Evolutionary conservation across 2,329 filamentous ascomycete species (phyloP).

Genomic region (Monilinia fructicola): DNA sequence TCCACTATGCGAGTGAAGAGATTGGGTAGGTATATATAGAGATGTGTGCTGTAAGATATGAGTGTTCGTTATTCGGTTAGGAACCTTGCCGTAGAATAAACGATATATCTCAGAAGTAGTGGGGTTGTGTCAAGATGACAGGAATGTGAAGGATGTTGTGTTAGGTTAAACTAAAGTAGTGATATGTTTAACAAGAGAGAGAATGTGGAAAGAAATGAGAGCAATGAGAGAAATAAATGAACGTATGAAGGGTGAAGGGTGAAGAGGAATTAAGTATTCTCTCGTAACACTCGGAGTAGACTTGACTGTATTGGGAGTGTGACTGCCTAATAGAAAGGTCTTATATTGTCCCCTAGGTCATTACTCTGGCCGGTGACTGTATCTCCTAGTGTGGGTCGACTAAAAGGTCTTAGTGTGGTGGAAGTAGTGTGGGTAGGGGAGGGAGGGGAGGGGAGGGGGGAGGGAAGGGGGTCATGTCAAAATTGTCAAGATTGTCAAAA

Average conservation of each 20-base stretch:
- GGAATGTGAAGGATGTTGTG: constrained; percentile 18
- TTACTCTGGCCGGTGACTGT: constrained; percentile 21
- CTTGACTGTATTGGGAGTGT: constrained; percentile 17
- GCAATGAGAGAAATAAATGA: neutral
- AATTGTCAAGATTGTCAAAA: neutral
- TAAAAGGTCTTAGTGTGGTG: constrained; percentile 9
- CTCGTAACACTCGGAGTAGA: constrained; percentile 16
- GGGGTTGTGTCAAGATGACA: constrained; percentile 7
- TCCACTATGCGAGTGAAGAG: neutral
- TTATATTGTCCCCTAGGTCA: constrained; percentile 15
- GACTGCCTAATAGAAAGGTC: constrained; percentile 19
- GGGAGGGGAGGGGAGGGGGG: neutral
- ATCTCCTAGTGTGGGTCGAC: neutral
- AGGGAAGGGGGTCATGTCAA: neutral
- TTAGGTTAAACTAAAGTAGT: constrained; percentile 6
- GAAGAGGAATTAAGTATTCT: constrained; percentile 23
- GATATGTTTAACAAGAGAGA: constrained; percentile 20
- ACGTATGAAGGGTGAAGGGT: neutral
- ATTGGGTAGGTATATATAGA: constrained; percentile 1
- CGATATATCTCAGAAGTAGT: neutral
- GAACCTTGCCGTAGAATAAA: constrained; percentile 11
- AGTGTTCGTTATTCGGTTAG: constrained; percentile 12
- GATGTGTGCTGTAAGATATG: constrained; percentile 1
- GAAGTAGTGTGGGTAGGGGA: constrained; percentile 5
- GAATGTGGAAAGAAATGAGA: constrained; percentile 8